Conservation (phyloP, 1,284 basidiomycete species). For the Bondarzewia mesenterica region DNA sequence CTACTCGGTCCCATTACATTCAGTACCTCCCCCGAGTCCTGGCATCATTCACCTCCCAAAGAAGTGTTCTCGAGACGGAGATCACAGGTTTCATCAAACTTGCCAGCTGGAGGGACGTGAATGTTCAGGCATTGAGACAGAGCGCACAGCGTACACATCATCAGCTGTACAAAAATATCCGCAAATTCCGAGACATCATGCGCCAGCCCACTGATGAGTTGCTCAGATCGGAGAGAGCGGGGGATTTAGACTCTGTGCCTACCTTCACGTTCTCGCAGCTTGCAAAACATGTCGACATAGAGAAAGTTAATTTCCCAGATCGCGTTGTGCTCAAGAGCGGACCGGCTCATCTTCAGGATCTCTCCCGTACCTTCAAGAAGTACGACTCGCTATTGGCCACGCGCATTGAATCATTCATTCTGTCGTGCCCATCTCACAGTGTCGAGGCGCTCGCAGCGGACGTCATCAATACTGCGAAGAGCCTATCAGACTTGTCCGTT, state of each 20-base stretch:
- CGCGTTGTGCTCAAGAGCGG: constrained; percentile 8
- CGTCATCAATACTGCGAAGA: constrained; percentile 64
- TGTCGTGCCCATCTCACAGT: constrained; percentile 25
- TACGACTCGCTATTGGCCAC: constrained; percentile 37
- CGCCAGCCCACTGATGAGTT: constrained; percentile 57
- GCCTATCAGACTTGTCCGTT: constrained; percentile 49
- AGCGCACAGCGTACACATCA: constrained; percentile 90
- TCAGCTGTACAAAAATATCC: constrained; percentile 86
- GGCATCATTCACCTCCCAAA: constrained; percentile 50
- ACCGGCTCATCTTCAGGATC: constrained; percentile 31
- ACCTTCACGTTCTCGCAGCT: background rate
- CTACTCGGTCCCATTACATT: constrained; percentile 59
- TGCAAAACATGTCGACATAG: background rate
- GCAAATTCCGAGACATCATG: constrained; percentile 88
- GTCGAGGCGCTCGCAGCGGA: constrained; percentile 67
- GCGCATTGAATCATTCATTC: constrained; percentile 36
- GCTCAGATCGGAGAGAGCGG: constrained; percentile 31
- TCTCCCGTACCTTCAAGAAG: constrained; percentile 37
- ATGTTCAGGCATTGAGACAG: constrained; percentile 88
- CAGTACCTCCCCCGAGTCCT: constrained; percentile 53
- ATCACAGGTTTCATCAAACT: constrained; percentile 85
- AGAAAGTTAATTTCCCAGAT: constrained; percentile 7
- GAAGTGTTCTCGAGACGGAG: constrained; percentile 69
- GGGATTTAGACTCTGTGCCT: constrained; percentile 24
- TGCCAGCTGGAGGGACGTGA: constrained; percentile 97